These are phyloP conservation scores for Vigna mungo DNA, from an alignment of 306 rosid species.

Conservation along the genomic window DNA sequence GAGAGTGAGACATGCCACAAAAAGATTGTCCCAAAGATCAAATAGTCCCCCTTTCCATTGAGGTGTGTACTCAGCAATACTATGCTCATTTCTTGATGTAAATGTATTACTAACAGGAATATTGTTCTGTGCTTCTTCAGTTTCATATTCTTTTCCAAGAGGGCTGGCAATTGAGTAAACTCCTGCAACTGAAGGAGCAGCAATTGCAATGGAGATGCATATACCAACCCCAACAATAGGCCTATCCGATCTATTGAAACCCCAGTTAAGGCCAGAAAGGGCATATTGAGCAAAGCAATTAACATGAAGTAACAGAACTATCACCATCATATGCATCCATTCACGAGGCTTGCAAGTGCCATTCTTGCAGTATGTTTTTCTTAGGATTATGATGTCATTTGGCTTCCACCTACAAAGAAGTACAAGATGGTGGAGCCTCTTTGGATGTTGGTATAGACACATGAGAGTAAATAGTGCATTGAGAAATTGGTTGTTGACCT, in stretches of 20 bases:
- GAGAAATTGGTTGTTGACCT: constrained; percentile 68
- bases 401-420: constrained; percentile 65
- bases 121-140: constrained; percentile 51
- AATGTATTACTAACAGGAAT: constrained; percentile 3
- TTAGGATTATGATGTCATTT: constrained; percentile 51
- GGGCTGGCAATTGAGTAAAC: constrained; percentile 58
- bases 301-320: constrained; percentile 61
- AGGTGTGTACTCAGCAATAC: constrained; percentile 47
- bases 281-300: constrained; percentile 74
- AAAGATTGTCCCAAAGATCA: constrained; percentile 52
- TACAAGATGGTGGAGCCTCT: constrained; percentile 58
- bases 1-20: constrained; percentile 44
- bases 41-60: constrained; percentile 67
- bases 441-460: constrained; percentile 68
- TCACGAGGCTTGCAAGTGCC: constrained; percentile 63
- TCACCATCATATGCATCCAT: constrained; percentile 59
- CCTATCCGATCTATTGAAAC: constrained; percentile 53
- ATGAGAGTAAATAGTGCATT: constrained; percentile 77
- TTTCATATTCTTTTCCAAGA: constrained; percentile 61
- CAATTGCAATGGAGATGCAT: constrained; percentile 61
- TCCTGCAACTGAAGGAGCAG: constrained; percentile 57
- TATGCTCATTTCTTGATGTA: constrained; percentile 49
- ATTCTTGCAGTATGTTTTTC: constrained; percentile 57
- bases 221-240: constrained; percentile 56
- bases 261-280: constrained; percentile 66